Conservation (phyloP, 495 filamentous ascomycete species). For the Penicillium lividum region DNA sequence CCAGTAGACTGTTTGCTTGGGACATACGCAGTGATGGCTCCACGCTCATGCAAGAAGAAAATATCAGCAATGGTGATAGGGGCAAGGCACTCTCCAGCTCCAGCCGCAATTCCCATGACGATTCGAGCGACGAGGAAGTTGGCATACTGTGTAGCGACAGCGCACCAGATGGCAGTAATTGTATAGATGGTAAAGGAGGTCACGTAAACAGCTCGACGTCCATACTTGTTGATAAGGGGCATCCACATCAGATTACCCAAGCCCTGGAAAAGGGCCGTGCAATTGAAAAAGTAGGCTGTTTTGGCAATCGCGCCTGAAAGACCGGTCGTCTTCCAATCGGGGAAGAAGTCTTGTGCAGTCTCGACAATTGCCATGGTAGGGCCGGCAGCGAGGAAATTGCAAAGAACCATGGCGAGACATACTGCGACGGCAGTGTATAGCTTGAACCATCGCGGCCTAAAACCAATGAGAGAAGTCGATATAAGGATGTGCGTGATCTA, state of each 20-base stretch:
- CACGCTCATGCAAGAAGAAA: constrained; percentile 61
- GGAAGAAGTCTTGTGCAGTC: constrained; percentile 45
- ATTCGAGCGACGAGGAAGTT: constrained; percentile 48
- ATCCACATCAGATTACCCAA: constrained; percentile 57
- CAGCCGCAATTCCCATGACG: constrained; percentile 51
- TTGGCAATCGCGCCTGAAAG: constrained; percentile 40
- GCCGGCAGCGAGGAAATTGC: constrained; percentile 56
- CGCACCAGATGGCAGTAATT: constrained; percentile 45
- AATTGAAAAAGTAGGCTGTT: constrained; percentile 54
- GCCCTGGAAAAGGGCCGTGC: constrained; percentile 51
- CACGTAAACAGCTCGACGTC: constrained; percentile 54
- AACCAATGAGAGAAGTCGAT: constrained; percentile 20
- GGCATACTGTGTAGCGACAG: constrained; percentile 42
- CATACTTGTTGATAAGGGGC: constrained; percentile 56
- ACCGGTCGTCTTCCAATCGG: constrained; percentile 28
- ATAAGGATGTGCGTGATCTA: constrained; percentile 18
- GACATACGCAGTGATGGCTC: constrained; percentile 42
- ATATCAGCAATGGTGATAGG: constrained; percentile 57
- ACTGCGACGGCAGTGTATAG: constrained; percentile 51
- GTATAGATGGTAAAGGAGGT: constrained; percentile 48
- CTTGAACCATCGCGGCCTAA: constrained; percentile 47
- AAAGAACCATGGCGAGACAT: constrained; percentile 54
- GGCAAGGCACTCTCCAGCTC: constrained; percentile 54
- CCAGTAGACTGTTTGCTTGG: not conserved
- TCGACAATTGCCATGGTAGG: constrained; percentile 53